Percentiles rank a stretch among this genome's conserved stretches.
Evolutionary conservation across 2,329 filamentous ascomycete genomes (phyloP).

Genomic region (Botryosphaeria agaves): DNA sequence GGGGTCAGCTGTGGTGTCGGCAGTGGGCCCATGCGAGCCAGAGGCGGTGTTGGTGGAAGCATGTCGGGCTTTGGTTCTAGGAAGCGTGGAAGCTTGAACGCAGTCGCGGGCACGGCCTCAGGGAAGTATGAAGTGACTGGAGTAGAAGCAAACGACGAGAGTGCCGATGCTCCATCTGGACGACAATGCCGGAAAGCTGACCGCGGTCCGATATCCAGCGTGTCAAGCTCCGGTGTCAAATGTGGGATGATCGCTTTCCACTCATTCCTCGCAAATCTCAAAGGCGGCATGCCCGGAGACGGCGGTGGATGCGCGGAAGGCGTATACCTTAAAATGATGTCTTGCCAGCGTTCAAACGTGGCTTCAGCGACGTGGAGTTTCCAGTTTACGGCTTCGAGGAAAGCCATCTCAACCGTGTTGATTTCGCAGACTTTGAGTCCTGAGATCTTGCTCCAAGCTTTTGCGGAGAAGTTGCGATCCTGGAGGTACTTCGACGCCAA

Average conservation of each 20-base stretch:
- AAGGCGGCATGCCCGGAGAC: conserved; percentile 15
- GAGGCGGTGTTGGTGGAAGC: conserved; percentile 33
- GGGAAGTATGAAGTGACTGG: conserved; percentile 3
- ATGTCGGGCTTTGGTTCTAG: conserved; percentile 33
- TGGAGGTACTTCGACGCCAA: conserved; percentile 96
- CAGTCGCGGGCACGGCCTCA: neutral
- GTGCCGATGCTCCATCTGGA: conserved; percentile 6
- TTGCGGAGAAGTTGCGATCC: conserved; percentile 92
- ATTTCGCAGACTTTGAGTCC: conserved; percentile 88
- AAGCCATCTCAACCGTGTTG: conserved; percentile 90
- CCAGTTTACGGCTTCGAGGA: conserved; percentile 81
- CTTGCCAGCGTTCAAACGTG: conserved; percentile 83
- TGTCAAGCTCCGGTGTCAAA: conserved; percentile 40
- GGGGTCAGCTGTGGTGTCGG: conserved; percentile 47
- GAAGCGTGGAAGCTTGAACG: conserved; percentile 21
- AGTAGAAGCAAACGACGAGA: conserved; percentile 25
- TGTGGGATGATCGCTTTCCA: conserved; percentile 35
- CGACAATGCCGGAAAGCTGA: neutral
- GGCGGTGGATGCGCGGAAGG: conserved; percentile 33
- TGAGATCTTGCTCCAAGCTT: conserved; percentile 98
- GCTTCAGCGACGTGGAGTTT: conserved; percentile 83
- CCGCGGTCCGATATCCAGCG: conserved; percentile 19
- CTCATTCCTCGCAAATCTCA: conserved; percentile 6
- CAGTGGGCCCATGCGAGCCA: conserved; percentile 36
- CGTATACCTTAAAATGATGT: conserved; percentile 74